Conservation (phyloP, 176 grass and related monocot species). For the Aegilops speltoides region DNA sequence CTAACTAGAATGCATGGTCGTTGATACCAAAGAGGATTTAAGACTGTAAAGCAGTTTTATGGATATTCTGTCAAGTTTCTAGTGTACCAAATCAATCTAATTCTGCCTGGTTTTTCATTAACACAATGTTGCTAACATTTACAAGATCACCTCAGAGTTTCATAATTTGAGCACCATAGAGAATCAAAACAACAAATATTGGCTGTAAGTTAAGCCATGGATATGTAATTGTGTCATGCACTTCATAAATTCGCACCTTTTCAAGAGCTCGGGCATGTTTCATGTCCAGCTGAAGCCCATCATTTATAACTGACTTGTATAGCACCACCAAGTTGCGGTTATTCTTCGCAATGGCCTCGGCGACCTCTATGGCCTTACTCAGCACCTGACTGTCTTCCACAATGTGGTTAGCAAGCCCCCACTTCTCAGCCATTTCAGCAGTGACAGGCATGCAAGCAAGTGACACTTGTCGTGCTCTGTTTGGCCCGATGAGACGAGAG, state of each 20-base stretch:
- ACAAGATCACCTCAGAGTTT: not conserved
- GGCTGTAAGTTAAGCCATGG: not conserved
- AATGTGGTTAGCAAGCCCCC: slow-evolving; percentile 85
- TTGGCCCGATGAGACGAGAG: slow-evolving; percentile 77
- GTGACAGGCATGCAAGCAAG: slow-evolving; percentile 67
- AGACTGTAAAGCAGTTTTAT: not conserved
- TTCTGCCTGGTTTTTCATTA: not conserved
- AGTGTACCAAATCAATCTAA: not conserved
- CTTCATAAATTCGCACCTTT: slow-evolving; percentile 48
- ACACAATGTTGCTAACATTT: not conserved
- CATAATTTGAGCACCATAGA: not conserved
- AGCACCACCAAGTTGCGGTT: slow-evolving; percentile 69
- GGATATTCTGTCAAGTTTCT: slow-evolving; percentile 1
- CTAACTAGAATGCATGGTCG: not conserved
- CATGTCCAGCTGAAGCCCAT: slow-evolving; percentile 76
- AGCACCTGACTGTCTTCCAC: slow-evolving; percentile 69
- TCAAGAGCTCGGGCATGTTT: slow-evolving; percentile 65
- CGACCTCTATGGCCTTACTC: slow-evolving; percentile 68
- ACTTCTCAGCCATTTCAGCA: slow-evolving; percentile 77
- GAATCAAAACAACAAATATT: not conserved
- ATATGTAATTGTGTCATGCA: not conserved
- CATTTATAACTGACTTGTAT: slow-evolving; percentile 91
- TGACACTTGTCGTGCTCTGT: slow-evolving; percentile 80
- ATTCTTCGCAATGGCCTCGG: slow-evolving; percentile 62
- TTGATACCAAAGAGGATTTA: not conserved